phyloP scores from a whole-genome alignment of 345 rosid species.

The Aquilaria malaccensis region DNA sequence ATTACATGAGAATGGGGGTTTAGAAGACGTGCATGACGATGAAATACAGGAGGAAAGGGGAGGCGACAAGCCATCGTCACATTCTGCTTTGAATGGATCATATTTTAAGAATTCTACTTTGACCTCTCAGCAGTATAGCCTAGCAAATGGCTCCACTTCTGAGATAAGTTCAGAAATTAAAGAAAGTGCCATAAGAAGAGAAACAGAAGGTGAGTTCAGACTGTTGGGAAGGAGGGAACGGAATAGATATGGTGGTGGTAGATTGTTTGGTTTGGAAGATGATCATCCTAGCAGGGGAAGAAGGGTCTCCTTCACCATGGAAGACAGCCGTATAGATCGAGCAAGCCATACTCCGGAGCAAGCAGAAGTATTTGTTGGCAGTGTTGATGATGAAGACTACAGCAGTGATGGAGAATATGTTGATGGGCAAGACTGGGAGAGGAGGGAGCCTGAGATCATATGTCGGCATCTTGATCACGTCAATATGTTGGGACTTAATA shows the following conservation, averaged over 20 bases:
- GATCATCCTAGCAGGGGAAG: conserved; percentile 79
- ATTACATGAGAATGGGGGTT: conserved; percentile 19
- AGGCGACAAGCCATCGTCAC: conserved; percentile 18
- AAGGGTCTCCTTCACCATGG: conserved; percentile 87
- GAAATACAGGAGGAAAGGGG: conserved; percentile 81
- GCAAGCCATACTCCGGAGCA: conserved; percentile 37
- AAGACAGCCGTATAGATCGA: conserved; percentile 51
- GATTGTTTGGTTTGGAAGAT: conserved; percentile 70
- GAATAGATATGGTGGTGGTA: conserved; percentile 57
- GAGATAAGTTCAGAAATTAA: conserved; percentile 48
- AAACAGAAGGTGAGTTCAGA: conserved; percentile 99
- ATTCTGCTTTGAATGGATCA: conserved; percentile 22
- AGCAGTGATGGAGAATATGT: conserved; percentile 70
- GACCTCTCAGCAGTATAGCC: conserved; percentile 16
- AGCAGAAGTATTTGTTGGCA: conserved; percentile 58
- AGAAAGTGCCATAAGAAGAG: conserved; percentile 98
- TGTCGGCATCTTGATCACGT: conserved; percentile 87
- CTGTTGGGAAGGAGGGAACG: conserved; percentile 84
- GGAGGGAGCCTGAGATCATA: conserved; percentile 84
- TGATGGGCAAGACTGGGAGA: conserved; percentile 62
- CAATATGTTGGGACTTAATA: conserved; percentile 91
- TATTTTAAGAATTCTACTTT: conserved; percentile 25
- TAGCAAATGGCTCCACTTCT: conserved; percentile 46
- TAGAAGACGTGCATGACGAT: conserved; percentile 18
- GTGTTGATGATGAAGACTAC: conserved; percentile 65